phyloP scores from a whole-genome alignment of 352 stramenopile species.

The Pythium oligandrum region DNA sequence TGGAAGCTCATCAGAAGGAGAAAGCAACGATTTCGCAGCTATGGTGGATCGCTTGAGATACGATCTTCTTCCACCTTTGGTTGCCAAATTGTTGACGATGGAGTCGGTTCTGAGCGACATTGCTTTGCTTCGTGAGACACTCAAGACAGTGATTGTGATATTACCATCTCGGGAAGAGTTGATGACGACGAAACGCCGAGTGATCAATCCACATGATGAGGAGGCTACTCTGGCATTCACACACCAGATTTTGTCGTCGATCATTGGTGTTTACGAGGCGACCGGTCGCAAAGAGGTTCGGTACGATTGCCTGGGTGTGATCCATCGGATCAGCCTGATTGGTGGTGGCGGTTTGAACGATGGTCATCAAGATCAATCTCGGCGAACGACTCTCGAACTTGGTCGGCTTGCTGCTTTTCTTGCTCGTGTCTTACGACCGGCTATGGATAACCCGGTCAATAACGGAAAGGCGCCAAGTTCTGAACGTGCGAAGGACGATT shows the following conservation, averaged over 20 bases:
- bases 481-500: too few relatives aligned
- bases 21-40: background rate
- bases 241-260: constrained; percentile 36
- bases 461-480: too few relatives aligned
- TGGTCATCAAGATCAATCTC: constrained; percentile 3
- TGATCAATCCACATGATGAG: background rate
- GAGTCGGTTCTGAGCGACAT: constrained; percentile 39
- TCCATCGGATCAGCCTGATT: constrained; percentile 42
- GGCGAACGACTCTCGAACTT: constrained; percentile 23
- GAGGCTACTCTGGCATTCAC: constrained; percentile 27
- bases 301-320: constrained; percentile 48
- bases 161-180: constrained; percentile 36
- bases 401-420: constrained; percentile 45
- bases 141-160: constrained; percentile 51
- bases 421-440: constrained; percentile 41
- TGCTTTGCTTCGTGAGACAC: constrained; percentile 40
- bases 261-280: constrained; percentile 53
- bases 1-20: background rate
- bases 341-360: background rate
- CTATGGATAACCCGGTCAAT: too few relatives aligned
- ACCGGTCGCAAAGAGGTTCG: constrained; percentile 43
- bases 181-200: constrained; percentile 10
- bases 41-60: constrained; percentile 17
- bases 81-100: constrained; percentile 36
- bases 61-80: constrained; percentile 33